Conservation (phyloP, 1,284 basidiomycete species). For the Ceratobasidium theobromae region DNA sequence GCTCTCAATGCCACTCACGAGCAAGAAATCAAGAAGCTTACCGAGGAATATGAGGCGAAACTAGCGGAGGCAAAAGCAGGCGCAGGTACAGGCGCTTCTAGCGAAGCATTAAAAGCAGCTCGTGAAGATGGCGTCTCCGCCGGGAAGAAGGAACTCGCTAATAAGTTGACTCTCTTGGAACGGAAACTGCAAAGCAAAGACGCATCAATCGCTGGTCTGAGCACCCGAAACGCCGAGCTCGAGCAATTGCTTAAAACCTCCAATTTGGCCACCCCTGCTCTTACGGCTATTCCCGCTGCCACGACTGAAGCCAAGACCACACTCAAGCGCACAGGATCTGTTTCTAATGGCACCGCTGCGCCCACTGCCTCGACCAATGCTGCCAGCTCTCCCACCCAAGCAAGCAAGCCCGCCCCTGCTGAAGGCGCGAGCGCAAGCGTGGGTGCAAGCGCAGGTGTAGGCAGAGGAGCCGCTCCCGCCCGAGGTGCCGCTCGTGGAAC, state of each 20-base stretch:
- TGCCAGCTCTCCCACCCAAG: neutral
- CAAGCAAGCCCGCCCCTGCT: slow-evolving; percentile 6
- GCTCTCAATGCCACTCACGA: slow-evolving; percentile 41
- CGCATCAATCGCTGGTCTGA: slow-evolving; percentile 27
- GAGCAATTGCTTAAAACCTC: slow-evolving; percentile 20
- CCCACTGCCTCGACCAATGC: neutral
- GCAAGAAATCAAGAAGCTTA: slow-evolving; percentile 44
- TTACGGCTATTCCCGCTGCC: slow-evolving; percentile 4
- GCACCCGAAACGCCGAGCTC: slow-evolving; percentile 20
- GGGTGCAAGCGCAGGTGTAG: no score
- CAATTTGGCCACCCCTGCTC: slow-evolving; percentile 3
- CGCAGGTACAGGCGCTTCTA: neutral
- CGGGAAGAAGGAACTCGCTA: slow-evolving; percentile 36
- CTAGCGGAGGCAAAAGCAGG: slow-evolving; percentile 9
- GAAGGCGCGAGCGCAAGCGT: slow-evolving; percentile 9
- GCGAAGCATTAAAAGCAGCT: slow-evolving; percentile 6
- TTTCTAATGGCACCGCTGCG: slow-evolving; percentile 22
- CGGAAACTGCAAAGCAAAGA: slow-evolving; percentile 32
- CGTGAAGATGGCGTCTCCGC: slow-evolving; percentile 25
- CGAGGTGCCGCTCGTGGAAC: slow-evolving; percentile 7
- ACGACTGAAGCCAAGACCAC: neutral
- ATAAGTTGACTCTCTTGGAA: slow-evolving; percentile 45
- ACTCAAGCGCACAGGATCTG: slow-evolving; percentile 7
- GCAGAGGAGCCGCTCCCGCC: slow-evolving; percentile 19
- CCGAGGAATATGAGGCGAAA: slow-evolving; percentile 32